phyloP scores from a whole-genome alignment of 1,284 basidiomycete species.

The Moniliophthora roreri region DNA sequence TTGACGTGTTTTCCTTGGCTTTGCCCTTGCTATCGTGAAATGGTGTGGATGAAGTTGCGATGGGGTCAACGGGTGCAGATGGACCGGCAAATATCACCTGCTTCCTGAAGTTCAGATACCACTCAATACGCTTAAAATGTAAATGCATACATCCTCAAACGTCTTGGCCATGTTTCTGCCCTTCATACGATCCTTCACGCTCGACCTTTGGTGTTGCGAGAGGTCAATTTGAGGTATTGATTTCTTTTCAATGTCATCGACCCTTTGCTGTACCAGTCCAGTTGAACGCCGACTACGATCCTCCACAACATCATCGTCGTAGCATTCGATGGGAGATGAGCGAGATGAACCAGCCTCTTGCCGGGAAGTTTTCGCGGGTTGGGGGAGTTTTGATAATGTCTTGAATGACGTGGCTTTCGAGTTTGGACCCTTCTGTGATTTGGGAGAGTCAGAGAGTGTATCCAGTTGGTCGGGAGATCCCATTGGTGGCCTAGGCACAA shows the following conservation, averaged over 20 bases:
- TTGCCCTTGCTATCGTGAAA: neutral
- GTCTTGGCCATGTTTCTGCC: neutral
- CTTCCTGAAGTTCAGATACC: no score
- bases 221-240: neutral
- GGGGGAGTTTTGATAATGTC: neutral
- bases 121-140: neutral
- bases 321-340: neutral
- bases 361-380: neutral
- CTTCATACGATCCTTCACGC: neutral
- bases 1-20: neutral
- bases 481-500: no score
- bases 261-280: neutral
- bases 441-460: no score
- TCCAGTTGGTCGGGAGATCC: no score
- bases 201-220: neutral
- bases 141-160: neutral
- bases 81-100: neutral
- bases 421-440: no score
- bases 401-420: neutral
- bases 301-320: neutral
- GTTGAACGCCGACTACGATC: neutral
- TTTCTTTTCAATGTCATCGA: neutral
- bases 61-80: neutral
- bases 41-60: conserved; percentile 8
- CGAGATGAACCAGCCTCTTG: neutral